Conservation (phyloP, 768 basidiomycete species). For the Termitomyces bulborhizus region DNA sequence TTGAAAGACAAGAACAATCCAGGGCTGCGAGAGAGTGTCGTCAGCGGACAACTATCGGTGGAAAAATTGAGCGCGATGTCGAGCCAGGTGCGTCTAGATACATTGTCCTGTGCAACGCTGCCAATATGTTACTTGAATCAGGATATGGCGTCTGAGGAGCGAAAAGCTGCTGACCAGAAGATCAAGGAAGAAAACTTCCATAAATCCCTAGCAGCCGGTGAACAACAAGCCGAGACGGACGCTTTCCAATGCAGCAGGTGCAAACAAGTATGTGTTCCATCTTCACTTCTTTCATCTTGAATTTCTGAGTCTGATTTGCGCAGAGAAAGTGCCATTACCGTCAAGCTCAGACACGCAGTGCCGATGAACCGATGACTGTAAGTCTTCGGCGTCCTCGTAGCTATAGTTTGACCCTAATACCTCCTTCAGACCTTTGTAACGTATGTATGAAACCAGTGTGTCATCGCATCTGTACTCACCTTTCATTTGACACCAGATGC, state of each 20-base stretch:
- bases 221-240: constrained; percentile 91
- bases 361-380: constrained; percentile 98
- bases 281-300: not conserved
- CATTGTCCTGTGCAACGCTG: not conserved
- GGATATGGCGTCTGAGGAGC: constrained; percentile 96
- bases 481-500: constrained; percentile 9
- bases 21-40: constrained; percentile 73
- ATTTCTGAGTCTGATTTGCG: not conserved
- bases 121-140: constrained; percentile 20
- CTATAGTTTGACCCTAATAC: not conserved
- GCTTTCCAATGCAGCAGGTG: constrained; percentile 96
- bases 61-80: constrained; percentile 74
- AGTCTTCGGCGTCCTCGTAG: constrained; percentile 21
- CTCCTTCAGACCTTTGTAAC: constrained; percentile 76
- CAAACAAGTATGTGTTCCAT: constrained; percentile 58
- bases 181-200: constrained; percentile 85
- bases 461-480: not conserved
- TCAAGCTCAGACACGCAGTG: constrained; percentile 95
- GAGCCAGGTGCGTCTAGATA: constrained; percentile 52
- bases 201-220: constrained; percentile 84
- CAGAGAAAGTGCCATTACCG: constrained; percentile 87
- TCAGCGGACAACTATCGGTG: constrained; percentile 71
- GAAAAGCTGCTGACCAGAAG: constrained; percentile 76
- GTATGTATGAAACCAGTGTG: constrained; percentile 29
- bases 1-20: constrained; percentile 96